Conservation (phyloP, 495 filamentous ascomycete genomes). For the Penicillium dipodomyicola region DNA sequence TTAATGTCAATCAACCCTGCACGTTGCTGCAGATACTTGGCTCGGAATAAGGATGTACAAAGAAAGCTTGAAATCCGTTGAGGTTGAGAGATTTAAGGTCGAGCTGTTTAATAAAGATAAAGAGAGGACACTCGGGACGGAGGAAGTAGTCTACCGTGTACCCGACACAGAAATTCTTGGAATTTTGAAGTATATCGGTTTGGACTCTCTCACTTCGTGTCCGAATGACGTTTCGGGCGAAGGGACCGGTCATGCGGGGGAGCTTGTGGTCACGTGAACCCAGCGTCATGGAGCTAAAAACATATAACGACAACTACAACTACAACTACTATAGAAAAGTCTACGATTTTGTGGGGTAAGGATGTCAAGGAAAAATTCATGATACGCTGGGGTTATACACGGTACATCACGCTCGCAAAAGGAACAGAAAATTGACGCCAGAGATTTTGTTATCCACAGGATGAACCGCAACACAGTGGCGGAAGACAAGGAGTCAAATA, state of each 20-base stretch:
- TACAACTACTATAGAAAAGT: constrained; percentile 12
- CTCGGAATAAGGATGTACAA: background rate
- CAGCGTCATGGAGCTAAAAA: constrained; percentile 1
- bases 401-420: constrained; percentile 24
- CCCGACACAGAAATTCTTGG: background rate
- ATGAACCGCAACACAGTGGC: constrained; percentile 18
- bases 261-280: constrained; percentile 11
- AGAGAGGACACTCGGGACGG: background rate
- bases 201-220: background rate
- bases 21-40: constrained; percentile 10
- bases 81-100: background rate
- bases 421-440: constrained; percentile 12
- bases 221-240: constrained; percentile 42
- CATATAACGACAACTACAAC: background rate
- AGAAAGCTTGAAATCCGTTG: background rate
- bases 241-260: constrained; percentile 28
- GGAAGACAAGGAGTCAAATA: constrained; percentile 31
- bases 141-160: background rate
- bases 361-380: constrained; percentile 5
- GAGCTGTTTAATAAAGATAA: background rate
- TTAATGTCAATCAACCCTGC: constrained; percentile 7
- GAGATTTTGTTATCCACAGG: constrained; percentile 31
- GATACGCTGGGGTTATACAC: constrained; percentile 14
- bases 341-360: background rate
- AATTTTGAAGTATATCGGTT: constrained; percentile 4